Base-by-base conservation (phyloP, 1,284 basidiomycete species). In the Phellopilus nigrolimitatus region DNA sequence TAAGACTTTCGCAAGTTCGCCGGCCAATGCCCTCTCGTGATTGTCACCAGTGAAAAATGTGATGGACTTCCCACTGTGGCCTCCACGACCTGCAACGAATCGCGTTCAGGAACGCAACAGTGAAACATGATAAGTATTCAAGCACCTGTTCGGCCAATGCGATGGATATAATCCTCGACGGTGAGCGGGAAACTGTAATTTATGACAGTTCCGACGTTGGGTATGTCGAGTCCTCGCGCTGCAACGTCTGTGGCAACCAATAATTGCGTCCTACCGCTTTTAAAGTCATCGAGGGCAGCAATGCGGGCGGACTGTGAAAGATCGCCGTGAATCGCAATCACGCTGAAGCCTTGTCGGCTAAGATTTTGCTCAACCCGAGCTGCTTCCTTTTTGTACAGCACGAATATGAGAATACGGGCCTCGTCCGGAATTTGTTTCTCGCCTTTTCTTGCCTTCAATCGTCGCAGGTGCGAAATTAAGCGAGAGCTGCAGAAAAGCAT, bases 131-230 rank as follows among this genome's bases (percentile, higher is more conserved):
- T 61, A 57, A 85, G 84, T 6, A n/a, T 5, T 7, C 13, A 21
- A 22, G 33, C 21, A 52, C 51, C 86, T 4, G 95, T 98, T 61
- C 95, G 82, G 25, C 95, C 95, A 60, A 98, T 98, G 27, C 97
- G 88, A 71, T 99, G 95, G 56, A 99, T 88, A 66, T 98, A 99
- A 72, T 98, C 84, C 71, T 94, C 93, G 43, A 95, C 86, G 0
- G 91, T 97, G 59, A 99, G 73, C 13, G 97, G 97, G 76, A 99
- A 99, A 7, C 93, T 97, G 63, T 98, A 97, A 71, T 97, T 97
- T 64, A 94, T 81, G 31, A 95, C 91, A 27, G 86, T 80, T 42
- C 85, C 90, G 31, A 99, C 97, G 64, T 97, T 89, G 3, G 97
- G 95, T 61, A 99, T 98, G 72, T 99, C 95, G 56, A 99, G 73